Evolutionary conservation across 2,329 filamentous ascomycete genomes (phyloP).

Genomic region (Ceratocystis cubensis): DNA sequence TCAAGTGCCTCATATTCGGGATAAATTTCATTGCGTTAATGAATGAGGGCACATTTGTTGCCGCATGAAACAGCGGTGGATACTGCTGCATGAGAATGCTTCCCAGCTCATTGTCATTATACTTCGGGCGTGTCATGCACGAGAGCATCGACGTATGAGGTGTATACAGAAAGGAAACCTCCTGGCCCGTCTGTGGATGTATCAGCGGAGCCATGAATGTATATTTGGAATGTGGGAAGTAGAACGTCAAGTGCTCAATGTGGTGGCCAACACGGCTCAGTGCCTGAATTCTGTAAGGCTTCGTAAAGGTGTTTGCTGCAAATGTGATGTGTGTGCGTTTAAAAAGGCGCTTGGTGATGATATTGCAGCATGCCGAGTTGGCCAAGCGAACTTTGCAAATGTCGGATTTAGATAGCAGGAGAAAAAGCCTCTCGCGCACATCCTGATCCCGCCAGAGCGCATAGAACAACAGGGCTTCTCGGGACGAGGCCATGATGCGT

Average conservation of each 20-base stretch:
- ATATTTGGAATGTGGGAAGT: constrained; percentile 60
- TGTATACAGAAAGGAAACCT: constrained; percentile 70
- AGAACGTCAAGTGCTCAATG: constrained; percentile 66
- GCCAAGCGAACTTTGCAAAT: constrained; percentile 51
- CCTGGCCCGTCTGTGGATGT: constrained; percentile 61
- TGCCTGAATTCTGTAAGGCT: constrained; percentile 57
- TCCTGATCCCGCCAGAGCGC: constrained; percentile 42
- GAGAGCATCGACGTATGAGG: constrained; percentile 57
- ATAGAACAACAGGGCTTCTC: constrained; percentile 37
- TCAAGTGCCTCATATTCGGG: constrained; percentile 59
- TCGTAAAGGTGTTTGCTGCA: constrained; percentile 62
- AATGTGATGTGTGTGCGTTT: constrained; percentile 57
- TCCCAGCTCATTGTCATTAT: constrained; percentile 65
- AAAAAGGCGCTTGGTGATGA: constrained; percentile 59
- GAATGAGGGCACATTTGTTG: constrained; percentile 77
- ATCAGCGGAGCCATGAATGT: constrained; percentile 78
- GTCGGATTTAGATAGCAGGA: constrained; percentile 38
- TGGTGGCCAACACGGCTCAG: constrained; percentile 66
- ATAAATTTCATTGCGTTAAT: constrained; percentile 59
- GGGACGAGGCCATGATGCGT: constrained; percentile 7
- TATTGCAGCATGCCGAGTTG: constrained; percentile 57
- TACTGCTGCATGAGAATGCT: constrained; percentile 78
- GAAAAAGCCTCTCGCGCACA: constrained; percentile 40
- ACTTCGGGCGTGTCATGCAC: constrained; percentile 56
- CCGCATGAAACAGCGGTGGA: constrained; percentile 76